These are phyloP conservation scores for Pyricularia pennisetigena DNA, from an alignment of 2,329 filamentous ascomycete genomes.

Conservation along the genomic window DNA sequence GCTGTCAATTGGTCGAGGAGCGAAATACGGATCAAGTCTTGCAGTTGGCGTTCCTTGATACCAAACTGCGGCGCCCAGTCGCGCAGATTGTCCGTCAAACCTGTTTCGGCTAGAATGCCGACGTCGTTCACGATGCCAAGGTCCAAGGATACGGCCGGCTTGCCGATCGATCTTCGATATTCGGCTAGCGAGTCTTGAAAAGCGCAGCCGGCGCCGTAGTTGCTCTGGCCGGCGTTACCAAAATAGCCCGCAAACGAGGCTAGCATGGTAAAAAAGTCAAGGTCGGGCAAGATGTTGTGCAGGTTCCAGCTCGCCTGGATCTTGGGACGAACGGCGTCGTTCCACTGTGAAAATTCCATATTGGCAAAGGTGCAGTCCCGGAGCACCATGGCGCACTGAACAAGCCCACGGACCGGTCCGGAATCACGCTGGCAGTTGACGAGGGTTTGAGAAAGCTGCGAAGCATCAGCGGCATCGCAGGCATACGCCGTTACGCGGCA, in stretches of 20 bases:
- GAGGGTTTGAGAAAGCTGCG: slow-evolving; percentile 16
- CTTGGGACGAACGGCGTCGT: slow-evolving; percentile 15
- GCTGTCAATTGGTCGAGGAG: not conserved
- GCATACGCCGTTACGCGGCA: slow-evolving; percentile 22
- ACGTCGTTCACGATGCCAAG: slow-evolving; percentile 8
- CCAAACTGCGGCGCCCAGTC: not conserved
- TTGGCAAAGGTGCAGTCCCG: slow-evolving; percentile 14
- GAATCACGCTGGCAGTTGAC: slow-evolving; percentile 10
- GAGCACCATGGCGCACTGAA: slow-evolving; percentile 13
- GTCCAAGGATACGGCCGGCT: slow-evolving; percentile 7
- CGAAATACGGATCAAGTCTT: not conserved
- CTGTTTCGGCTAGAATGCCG: slow-evolving; percentile 10
- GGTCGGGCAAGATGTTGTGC: slow-evolving; percentile 11
- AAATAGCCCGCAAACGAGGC: slow-evolving; percentile 16
- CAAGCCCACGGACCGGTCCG: slow-evolving; percentile 9
- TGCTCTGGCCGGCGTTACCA: slow-evolving; percentile 17
- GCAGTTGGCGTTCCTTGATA: not conserved
- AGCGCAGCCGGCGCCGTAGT: slow-evolving; percentile 21
- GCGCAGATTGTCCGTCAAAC: not conserved
- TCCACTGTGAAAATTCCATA: slow-evolving; percentile 7
- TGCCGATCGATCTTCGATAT: slow-evolving; percentile 8
- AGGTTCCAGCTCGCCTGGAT: slow-evolving; percentile 17
- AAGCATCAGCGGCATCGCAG: slow-evolving; percentile 31
- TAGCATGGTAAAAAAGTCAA: slow-evolving; percentile 21
- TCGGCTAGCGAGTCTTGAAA: slow-evolving; percentile 18